Base-by-base conservation (phyloP, 345 rosid species). In the Syzygium jambos region DNA sequence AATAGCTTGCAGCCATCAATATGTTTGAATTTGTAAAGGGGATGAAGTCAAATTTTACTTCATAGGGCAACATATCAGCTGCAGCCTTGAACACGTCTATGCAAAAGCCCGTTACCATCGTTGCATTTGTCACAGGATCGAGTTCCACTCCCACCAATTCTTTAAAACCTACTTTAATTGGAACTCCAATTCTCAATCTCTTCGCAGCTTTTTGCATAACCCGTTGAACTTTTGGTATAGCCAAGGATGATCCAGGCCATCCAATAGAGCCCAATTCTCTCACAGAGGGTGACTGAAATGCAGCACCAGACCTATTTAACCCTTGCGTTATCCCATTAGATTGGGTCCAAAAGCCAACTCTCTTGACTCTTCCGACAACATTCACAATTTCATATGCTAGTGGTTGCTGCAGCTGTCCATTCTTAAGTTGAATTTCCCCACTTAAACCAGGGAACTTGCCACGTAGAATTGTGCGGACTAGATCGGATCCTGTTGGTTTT, bases 311-410 rank as follows among this genome's bases (percentile, higher is more conserved):
- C 21, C 82, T 23, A 29, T 51, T 84, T 82, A 87, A 27, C 10
- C 38, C 46, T 30, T 41, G 51, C 21, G 15, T 9, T 7, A 93
- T 84, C 85, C 90, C 93, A 17, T 57, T 30, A 25, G 78, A 3
- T 1, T 54, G 68, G 5, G 89, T 92, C 94, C 94, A 93, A 63
- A 86, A 91, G 30, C 94, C 94, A 2, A 92, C 25, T 87, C 84
- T 85, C 21, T n/a, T 84, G n/a, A 43, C 86, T n/a, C 43, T 51
- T 21, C 90, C 93, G 5, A 73, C 34, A 27, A 94, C 93, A 78
- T 93, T 94, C 13, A 92, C 82, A 56, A 93, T 88, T 84, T 91
- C 86, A 56, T 86, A 89, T 52, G 89, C 87, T 6, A 90, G 78
- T 7, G 89, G 57, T 29, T 56, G 90, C 14, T 63, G 73, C n/a